Conservation (phyloP, 495 filamentous ascomycete species). For the Penicillium maclennaniae region DNA sequence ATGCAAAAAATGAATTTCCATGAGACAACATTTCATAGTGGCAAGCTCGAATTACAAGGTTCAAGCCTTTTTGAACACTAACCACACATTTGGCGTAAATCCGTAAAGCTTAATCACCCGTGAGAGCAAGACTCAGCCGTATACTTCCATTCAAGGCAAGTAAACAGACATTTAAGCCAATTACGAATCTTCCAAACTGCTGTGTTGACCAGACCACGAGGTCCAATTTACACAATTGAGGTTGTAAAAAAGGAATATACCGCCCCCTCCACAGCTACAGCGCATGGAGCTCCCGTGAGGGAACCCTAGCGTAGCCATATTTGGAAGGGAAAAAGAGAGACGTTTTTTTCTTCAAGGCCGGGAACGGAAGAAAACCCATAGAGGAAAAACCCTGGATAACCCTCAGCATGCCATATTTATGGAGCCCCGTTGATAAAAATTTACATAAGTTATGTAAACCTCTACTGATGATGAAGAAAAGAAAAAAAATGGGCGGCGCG, state of each 20-base stretch:
- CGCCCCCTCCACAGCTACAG: slow-evolving; percentile 48
- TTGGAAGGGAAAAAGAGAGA: slow-evolving; percentile 45
- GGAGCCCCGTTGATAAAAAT: slow-evolving; percentile 40
- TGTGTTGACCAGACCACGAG: background rate
- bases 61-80: background rate
- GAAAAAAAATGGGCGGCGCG: slow-evolving; percentile 26
- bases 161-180: background rate
- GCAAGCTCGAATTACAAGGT: background rate
- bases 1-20: background rate
- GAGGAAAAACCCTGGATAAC: slow-evolving; percentile 40
- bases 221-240: slow-evolving; percentile 5
- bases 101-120: background rate
- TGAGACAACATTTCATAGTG: too few species aligned
- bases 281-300: slow-evolving; percentile 45
- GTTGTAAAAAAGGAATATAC: slow-evolving; percentile 32
- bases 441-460: slow-evolving; percentile 48
- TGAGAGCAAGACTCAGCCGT: background rate
- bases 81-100: background rate
- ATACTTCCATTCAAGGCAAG: background rate
- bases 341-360: slow-evolving; percentile 42
- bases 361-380: slow-evolving; percentile 51
- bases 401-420: slow-evolving; percentile 47
- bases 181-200: background rate
- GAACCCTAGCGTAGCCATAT: slow-evolving; percentile 49
- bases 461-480: slow-evolving; percentile 50